phyloP scores from a whole-genome alignment of 2,329 filamentous ascomycete genomes.

The Scedosporium apiospermum region DNA sequence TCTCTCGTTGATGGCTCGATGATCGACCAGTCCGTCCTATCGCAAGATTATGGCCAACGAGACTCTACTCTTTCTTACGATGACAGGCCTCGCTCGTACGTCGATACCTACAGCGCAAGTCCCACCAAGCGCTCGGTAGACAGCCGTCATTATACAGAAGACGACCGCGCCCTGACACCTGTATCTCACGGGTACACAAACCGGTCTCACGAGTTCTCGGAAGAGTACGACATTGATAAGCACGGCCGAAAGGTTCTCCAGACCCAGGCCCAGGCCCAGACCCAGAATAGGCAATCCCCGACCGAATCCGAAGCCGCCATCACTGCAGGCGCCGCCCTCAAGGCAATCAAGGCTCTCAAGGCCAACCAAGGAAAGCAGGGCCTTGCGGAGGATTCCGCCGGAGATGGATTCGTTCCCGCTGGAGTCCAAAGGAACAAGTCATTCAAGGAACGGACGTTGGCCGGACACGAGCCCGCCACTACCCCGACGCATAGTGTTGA shows the following conservation, averaged over 20 bases:
- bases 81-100: constrained; percentile 17
- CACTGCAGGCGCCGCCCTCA: constrained; percentile 44
- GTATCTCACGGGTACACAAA: constrained; percentile 24
- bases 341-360: constrained; percentile 41
- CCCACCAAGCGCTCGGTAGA: constrained; percentile 33
- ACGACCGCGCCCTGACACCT: constrained; percentile 31
- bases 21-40: constrained; percentile 60
- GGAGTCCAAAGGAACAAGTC: constrained; percentile 53
- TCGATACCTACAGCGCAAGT: constrained; percentile 24
- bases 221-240: constrained; percentile 48
- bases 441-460: constrained; percentile 55
- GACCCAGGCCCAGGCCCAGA: constrained; percentile 25
- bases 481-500: constrained; percentile 52
- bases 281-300: constrained; percentile 38
- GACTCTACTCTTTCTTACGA: constrained; percentile 28
- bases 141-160: constrained; percentile 25
- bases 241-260: constrained; percentile 45
- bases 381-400: constrained; percentile 19
- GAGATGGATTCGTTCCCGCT: constrained; percentile 32
- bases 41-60: constrained; percentile 36
- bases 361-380: constrained; percentile 37
- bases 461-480: constrained; percentile 43
- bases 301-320: constrained; percentile 49
- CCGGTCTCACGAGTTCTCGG: constrained; percentile 35
- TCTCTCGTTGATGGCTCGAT: constrained; percentile 73